Evolutionary conservation across 495 filamentous ascomycete species (phyloP).

Genomic region (Podospora pseudopauciseta): DNA sequence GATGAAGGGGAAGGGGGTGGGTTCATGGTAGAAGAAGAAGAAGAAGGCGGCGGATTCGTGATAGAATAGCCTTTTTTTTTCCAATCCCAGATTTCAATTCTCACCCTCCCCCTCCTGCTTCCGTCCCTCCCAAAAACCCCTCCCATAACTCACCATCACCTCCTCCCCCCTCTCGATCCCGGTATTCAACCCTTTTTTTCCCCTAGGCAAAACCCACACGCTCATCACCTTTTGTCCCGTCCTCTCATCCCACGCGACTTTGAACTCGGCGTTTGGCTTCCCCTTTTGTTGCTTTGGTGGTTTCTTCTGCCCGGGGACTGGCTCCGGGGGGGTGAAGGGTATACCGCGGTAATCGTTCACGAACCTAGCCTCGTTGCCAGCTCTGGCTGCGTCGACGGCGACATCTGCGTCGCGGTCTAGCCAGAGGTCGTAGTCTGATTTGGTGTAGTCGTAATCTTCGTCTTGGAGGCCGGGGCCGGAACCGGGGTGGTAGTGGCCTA

Average conservation of each 20-base stretch:
- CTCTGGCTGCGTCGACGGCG: constrained; percentile 58
- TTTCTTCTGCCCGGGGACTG: neutral
- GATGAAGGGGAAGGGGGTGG: constrained; percentile 36
- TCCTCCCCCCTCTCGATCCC: constrained; percentile 26
- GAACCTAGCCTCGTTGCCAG: constrained; percentile 68
- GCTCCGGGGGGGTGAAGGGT: constrained; percentile 6
- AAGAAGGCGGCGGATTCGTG: neutral
- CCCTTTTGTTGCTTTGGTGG: constrained; percentile 11
- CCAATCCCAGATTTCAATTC: neutral
- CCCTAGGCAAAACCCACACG: constrained; percentile 57
- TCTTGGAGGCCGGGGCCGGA: constrained; percentile 4
- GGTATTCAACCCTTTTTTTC: constrained; percentile 45
- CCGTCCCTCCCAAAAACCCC: constrained; percentile 55
- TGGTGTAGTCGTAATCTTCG: constrained; percentile 37
- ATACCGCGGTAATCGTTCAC: constrained; percentile 73
- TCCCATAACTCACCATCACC: constrained; percentile 65
- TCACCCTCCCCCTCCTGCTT: constrained; percentile 30
- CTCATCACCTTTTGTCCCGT: constrained; percentile 52
- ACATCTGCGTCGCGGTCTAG: constrained; percentile 56
- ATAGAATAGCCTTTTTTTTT: neutral
- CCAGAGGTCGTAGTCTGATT: constrained; percentile 64
- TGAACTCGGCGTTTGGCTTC: constrained; percentile 60
- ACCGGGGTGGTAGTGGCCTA: constrained; percentile 56
- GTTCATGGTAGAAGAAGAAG: constrained; percentile 27
- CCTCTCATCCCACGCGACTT: constrained; percentile 48